A percentile compares a stretch with the other conserved stretches of the same genome.
Evolutionary conservation across 2,329 filamentous ascomycete genomes (phyloP).

Genomic region (Verticillium klebahnii): DNA sequence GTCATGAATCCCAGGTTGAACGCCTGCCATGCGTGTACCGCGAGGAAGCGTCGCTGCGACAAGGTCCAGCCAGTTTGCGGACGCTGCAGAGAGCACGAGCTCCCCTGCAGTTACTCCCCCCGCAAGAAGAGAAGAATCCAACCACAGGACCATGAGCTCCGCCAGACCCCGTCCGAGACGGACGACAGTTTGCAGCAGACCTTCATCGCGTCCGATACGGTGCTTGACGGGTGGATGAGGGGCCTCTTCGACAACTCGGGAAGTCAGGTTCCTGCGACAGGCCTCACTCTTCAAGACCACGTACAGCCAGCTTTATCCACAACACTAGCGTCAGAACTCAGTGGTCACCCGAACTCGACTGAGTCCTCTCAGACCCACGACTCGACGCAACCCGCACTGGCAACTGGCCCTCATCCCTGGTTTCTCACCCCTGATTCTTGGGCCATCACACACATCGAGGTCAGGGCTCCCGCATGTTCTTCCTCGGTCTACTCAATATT

Average conservation of each 20-base stretch:
- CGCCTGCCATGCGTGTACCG: background rate
- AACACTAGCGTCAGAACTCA: no score
- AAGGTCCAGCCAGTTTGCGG: background rate
- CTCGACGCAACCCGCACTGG: no score
- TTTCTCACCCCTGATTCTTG: background rate
- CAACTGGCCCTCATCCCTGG: background rate
- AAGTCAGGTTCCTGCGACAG: no score
- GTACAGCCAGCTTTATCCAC: no score
- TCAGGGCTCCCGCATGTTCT: background rate
- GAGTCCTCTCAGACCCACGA: background rate
- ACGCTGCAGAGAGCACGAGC: background rate
- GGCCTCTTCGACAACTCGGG: background rate
- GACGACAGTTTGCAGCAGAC: background rate
- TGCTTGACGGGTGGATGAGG: background rate
- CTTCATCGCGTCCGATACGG: no score
- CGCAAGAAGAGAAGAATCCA: background rate
- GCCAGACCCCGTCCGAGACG: background rate
- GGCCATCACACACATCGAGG: background rate
- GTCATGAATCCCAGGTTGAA: background rate
- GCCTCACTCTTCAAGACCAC: no score
- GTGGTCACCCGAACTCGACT: background rate
- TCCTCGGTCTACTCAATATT: background rate
- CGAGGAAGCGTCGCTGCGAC: background rate
- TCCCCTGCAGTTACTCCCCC: background rate
- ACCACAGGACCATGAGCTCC: background rate